Percentiles rank a stretch among this genome's conserved stretches.
These are phyloP conservation scores for Neurospora sp. DNA, from an alignment of 495 filamentous ascomycete species.

Conservation along the genomic window DNA sequence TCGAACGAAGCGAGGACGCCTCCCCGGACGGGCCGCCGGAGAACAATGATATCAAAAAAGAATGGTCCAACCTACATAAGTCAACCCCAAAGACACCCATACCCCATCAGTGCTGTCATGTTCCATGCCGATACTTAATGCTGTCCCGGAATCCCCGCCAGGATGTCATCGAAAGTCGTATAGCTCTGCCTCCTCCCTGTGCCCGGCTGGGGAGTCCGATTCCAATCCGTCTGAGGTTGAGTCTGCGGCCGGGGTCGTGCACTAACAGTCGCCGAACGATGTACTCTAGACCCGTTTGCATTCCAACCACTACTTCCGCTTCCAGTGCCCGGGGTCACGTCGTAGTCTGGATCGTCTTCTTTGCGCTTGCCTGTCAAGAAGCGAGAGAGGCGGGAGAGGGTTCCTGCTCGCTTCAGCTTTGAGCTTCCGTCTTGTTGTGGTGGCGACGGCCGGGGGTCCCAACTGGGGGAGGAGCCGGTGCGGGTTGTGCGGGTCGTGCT, in stretches of 20 bases:
- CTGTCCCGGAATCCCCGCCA: neutral
- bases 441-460: neutral
- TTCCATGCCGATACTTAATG: neutral
- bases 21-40: neutral
- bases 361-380: neutral
- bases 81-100: neutral
- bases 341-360: neutral
- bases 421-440: neutral
- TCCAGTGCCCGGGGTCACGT: neutral
- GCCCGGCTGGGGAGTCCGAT: neutral
- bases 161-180: conserved; percentile 15
- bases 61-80: neutral
- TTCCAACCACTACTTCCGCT: neutral
- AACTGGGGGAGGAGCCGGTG: neutral
- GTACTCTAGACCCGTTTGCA: neutral
- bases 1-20: neutral
- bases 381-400: conserved; percentile 4
- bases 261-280: neutral
- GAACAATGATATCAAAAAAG: neutral
- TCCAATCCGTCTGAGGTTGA: neutral
- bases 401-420: conserved; percentile 1
- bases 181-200: neutral
- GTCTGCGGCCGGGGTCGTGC: neutral
- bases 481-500: neutral
- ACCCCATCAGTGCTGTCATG: neutral